phyloP scores from a whole-genome alignment of 371 early-diverging fungal species.

The Rhizopus delemar region DNA sequence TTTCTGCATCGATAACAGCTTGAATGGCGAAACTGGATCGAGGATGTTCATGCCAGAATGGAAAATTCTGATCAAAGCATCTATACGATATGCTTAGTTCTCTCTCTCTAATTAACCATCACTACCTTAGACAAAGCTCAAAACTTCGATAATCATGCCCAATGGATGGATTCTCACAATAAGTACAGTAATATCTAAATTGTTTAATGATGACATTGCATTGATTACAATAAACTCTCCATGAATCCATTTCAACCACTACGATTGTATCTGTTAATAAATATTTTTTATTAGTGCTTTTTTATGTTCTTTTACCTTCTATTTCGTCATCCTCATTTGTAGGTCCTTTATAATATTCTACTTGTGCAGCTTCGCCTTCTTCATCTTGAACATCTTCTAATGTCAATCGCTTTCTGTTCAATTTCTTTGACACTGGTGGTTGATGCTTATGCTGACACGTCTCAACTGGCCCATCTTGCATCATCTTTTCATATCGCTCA shows the following conservation, averaged over 20 bases:
- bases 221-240: conserved; percentile 64
- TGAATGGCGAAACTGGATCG: conserved; percentile 76
- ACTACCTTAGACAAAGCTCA: conserved; percentile 65
- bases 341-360: conserved; percentile 37
- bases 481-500: conserved; percentile 40
- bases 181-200: conserved; percentile 79
- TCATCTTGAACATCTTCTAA: conserved; percentile 17
- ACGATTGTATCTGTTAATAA: background rate
- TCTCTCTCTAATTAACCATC: background rate
- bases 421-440: conserved; percentile 3
- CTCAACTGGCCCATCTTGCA: conserved; percentile 36
- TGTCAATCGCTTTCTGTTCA: conserved; percentile 16
- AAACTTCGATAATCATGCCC: conserved; percentile 65
- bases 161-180: conserved; percentile 75
- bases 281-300: background rate
- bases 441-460: background rate
- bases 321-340: conserved; percentile 26
- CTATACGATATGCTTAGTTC: conserved; percentile 30
- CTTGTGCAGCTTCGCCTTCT: background rate
- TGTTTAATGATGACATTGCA: conserved; percentile 63
- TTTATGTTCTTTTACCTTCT: conserved; percentile 8
- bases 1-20: conserved; percentile 58
- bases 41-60: conserved; percentile 77
- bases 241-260: conserved; percentile 34
- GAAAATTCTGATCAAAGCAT: conserved; percentile 78